Evolutionary conservation across 768 basidiomycete genomes (phyloP).

Genomic region (Paxillus ammoniavirescens): DNA sequence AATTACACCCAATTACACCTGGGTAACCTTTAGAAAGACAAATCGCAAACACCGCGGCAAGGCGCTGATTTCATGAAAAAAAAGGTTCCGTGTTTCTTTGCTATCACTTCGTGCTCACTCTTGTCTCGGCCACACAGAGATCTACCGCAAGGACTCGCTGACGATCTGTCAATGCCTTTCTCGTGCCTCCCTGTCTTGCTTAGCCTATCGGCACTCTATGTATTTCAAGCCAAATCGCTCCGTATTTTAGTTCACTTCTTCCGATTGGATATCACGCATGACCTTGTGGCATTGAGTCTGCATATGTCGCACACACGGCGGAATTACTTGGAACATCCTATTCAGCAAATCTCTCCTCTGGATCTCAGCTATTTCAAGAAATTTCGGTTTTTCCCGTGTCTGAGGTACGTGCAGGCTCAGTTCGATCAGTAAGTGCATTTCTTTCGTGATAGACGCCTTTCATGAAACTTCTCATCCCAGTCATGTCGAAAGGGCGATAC

Average conservation of each 20-base stretch:
- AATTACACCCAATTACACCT: slow-evolving; percentile 31
- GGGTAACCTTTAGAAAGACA: slow-evolving; percentile 15
- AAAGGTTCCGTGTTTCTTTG: slow-evolving; percentile 26
- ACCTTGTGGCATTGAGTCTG: slow-evolving; percentile 39
- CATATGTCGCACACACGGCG: slow-evolving; percentile 30
- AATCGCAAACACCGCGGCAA: slow-evolving; percentile 29
- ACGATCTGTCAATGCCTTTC: slow-evolving; percentile 31
- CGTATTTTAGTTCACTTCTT: slow-evolving; percentile 38
- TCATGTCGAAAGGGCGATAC: slow-evolving; percentile 5
- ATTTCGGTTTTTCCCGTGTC: slow-evolving; percentile 28
- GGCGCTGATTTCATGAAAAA: slow-evolving; percentile 27
- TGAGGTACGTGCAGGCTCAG: slow-evolving; percentile 31
- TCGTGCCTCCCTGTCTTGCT: slow-evolving; percentile 27
- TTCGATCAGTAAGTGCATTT: slow-evolving; percentile 17
- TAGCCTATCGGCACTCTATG: slow-evolving; percentile 40
- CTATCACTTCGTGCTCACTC: slow-evolving; percentile 28
- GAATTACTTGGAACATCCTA: slow-evolving; percentile 19
- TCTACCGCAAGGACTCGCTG: slow-evolving; percentile 13
- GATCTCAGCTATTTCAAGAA: slow-evolving; percentile 38
- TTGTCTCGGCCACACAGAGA: slow-evolving; percentile 28
- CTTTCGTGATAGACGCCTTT: slow-evolving; percentile 19
- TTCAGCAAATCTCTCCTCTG: slow-evolving; percentile 47
- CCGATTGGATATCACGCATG: slow-evolving; percentile 46
- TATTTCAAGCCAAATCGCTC: slow-evolving; percentile 45
- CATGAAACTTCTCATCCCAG: slow-evolving; percentile 8